Evolutionary conservation across 108 stramenopile genomes (phyloP), one percentile per base, ranked within the genome.

Genomic region (Cyclotella atomus): DNA sequence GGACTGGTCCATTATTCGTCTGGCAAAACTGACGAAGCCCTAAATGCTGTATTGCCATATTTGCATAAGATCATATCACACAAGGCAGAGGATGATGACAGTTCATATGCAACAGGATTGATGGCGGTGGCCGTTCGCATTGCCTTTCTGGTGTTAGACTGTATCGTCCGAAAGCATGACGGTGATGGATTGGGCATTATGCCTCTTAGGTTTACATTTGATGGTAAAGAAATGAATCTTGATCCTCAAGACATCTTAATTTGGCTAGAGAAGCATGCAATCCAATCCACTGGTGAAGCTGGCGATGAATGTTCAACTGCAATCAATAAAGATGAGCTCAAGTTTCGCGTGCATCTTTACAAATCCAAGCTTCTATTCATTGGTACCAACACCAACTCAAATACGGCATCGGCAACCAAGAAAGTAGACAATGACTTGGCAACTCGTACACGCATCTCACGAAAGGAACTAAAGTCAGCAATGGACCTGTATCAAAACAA

Each of bases 401-500:
- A 34, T 23, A 23, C 16, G 41, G 64, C 29, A 19, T 24, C 50
- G 0, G 14, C 32, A 29, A 69, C n/a, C 38, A 41, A 45, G 5
- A 59, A 27, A 35, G 50, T 53, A 2, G 34, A 38, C n/a, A 23
- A 64, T 14, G 60, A 62, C 27, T 25, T 65, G 16, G 67, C 24
- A 15, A 56, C 60, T 14, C 71, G 77, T n/a, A 47, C 52, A 32
- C 52, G 71, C 14, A 41, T 68, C 9, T 49, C 89, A 15, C 78
- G 88, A 35, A 94, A 94, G 70, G 93, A 94, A 70, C 77, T 94
- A 35, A 91, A 91, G 63, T 72, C 76, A 32, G 93, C 93, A 62
- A 94, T 91, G 90, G 93, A 94, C 68, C 76, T 90, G 28, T 90
- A 87, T 72, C 88, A 94, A 47, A 89, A 91, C 59, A 91, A 91